A percentile compares a stretch with the other conserved stretches of the same genome.
phyloP scores from a whole-genome alignment of 495 filamentous ascomycete genomes.

The Penicillium salamii region DNA sequence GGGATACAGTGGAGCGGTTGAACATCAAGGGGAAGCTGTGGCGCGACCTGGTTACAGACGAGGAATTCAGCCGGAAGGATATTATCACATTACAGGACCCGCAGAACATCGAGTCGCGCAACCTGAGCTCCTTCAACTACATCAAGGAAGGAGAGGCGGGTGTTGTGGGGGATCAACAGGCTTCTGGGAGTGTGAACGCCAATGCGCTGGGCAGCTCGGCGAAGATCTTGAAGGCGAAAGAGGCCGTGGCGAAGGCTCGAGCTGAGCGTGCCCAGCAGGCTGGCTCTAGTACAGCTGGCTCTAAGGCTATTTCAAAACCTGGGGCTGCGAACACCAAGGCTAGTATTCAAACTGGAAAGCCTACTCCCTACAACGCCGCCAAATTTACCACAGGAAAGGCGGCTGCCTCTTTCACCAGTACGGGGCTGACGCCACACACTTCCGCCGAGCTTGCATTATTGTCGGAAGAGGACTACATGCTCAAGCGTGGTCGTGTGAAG shows the following conservation, averaged over 20 bases:
- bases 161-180: slow-evolving; percentile 58
- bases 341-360: slow-evolving; percentile 29
- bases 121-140: slow-evolving; percentile 88
- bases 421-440: slow-evolving; percentile 88
- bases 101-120: slow-evolving; percentile 79
- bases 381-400: slow-evolving; percentile 87
- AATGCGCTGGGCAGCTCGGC: slow-evolving; percentile 75
- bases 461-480: slow-evolving; percentile 93
- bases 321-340: slow-evolving; percentile 23
- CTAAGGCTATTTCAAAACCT: slow-evolving; percentile 42
- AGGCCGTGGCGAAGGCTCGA: slow-evolving; percentile 83
- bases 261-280: slow-evolving; percentile 47
- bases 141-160: slow-evolving; percentile 76
- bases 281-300: slow-evolving; percentile 17
- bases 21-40: slow-evolving; percentile 99
- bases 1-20: slow-evolving; percentile 89
- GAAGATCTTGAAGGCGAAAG: slow-evolving; percentile 89
- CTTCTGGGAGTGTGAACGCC: slow-evolving; percentile 66
- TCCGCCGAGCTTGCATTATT: slow-evolving; percentile 78
- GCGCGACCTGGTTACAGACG: slow-evolving; percentile 84
- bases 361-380: slow-evolving; percentile 78
- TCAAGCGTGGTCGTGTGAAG: slow-evolving; percentile 83
- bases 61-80: slow-evolving; percentile 84
- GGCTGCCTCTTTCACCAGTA: slow-evolving; percentile 92
- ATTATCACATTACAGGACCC: slow-evolving; percentile 97